Evolutionary conservation across 768 basidiomycete species (phyloP), one percentile per base, ranked within the genome.

Genomic region (Saitozyma sp.): DNA sequence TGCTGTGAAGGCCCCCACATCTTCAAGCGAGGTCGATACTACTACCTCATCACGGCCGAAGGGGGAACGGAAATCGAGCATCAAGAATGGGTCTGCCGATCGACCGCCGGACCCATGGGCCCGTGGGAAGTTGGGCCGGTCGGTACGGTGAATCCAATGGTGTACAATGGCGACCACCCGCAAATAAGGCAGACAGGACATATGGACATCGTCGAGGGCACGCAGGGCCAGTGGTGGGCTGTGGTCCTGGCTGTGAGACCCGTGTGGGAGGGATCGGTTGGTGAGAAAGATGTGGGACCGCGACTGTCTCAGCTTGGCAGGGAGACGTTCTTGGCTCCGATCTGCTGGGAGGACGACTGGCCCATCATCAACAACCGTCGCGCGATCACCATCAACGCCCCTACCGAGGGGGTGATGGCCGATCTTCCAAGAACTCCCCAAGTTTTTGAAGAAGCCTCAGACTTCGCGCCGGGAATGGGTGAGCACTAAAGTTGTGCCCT

Each of bases 111-210:
- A 39, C 60, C 77, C 73, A 45, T 67, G 59, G 81, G 80, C 8
- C 80, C 81, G 5, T 78, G 65, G 59, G 70, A 67, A 38, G 55
- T 61, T 10, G 51, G 50, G 48, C 63, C 65, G 7, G 62, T n/a
- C 7, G 54, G 63, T n/a, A n/a, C n/a, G n/a, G 41, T 67, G 51
- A 71, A 71, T 50, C 70, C 70, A 14, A 45, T 71, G 14, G 37
- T 69, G 11, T 64, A 20, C 60, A 71, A 71, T 45, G 65, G 42
- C 42, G 40, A 63, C 59, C 58, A 81, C 77, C 49, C 78, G 75
- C 16, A 68, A 75, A 77, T 82, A 50, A 80, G 80, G 63, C 80
- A 81, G 8, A 79, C 81, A 9, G 81, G 81, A 3, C 81, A 82
- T 62, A 75, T 80, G 29, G 81, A 82, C 63, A 48, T 82, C 6